Evolutionary conservation across 106 monocot genomes (phyloP).

Genomic region (Posidonia australis): DNA sequence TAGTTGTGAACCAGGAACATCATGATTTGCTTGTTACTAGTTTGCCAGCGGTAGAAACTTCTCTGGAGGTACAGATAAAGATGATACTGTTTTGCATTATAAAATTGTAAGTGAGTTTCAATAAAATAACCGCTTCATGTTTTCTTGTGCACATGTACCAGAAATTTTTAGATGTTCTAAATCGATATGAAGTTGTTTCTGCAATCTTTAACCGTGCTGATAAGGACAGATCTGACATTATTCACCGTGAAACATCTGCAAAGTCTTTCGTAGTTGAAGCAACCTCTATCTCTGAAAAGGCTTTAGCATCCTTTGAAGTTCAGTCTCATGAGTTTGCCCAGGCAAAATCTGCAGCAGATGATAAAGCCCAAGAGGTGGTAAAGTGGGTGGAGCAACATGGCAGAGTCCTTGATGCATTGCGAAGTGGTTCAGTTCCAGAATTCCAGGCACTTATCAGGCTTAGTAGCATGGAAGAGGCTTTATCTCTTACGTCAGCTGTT

Average conservation of each 20-base stretch:
- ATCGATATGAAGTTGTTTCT: constrained; percentile 62
- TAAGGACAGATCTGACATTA: constrained; percentile 68
- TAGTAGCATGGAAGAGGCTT: constrained; percentile 44
- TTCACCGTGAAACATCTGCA: constrained; percentile 69
- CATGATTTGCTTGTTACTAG: constrained; percentile 80
- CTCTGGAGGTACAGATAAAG: constrained; percentile 48
- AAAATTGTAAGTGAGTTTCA: neutral
- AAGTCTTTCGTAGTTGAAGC: constrained; percentile 73
- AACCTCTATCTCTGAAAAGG: constrained; percentile 54
- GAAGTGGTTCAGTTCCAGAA: constrained; percentile 47
- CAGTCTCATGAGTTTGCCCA: constrained; percentile 67
- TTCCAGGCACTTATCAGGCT: constrained; percentile 28
- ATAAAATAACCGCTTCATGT: neutral
- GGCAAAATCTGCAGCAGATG: constrained; percentile 61
- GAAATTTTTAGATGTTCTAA: constrained; percentile 65
- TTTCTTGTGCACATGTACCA: constrained; percentile 30
- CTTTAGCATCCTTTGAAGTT: constrained; percentile 54
- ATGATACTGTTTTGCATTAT: neutral
- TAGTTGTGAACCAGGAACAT: constrained; percentile 55
- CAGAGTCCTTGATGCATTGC: constrained; percentile 64
- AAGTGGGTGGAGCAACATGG: constrained; percentile 85
- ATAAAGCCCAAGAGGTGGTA: constrained; percentile 58
- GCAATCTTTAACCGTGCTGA: constrained; percentile 60
- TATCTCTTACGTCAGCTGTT: constrained; percentile 79
- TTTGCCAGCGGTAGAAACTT: constrained; percentile 62